A percentile compares a stretch with the other conserved stretches of the same genome.
phyloP scores from a whole-genome alignment of 2,329 filamentous ascomycete species.

The Verticillium nubilum region DNA sequence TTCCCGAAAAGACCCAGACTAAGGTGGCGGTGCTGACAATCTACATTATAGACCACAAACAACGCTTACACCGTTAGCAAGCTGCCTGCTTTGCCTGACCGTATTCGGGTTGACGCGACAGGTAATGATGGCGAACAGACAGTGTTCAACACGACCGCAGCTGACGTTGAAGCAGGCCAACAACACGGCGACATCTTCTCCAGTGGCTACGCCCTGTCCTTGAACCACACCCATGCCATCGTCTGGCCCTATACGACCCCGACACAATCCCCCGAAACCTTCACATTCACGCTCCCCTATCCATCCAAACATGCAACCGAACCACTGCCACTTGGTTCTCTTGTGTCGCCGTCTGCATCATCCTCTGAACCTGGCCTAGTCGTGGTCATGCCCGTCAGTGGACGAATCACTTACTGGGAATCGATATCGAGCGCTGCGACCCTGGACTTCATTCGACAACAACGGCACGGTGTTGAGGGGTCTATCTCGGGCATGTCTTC shows the following conservation, averaged over 20 bases:
- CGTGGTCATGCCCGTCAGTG: conserved; percentile 75
- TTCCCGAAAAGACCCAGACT: neutral
- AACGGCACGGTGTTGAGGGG: conserved; percentile 73
- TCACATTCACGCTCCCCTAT: conserved; percentile 74
- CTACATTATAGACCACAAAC: conserved; percentile 64
- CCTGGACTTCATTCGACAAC: conserved; percentile 75
- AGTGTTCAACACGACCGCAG: neutral
- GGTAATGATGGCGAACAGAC: conserved; percentile 43
- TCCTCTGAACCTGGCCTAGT: conserved; percentile 81
- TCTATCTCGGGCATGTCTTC: conserved; percentile 68
- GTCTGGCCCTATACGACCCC: conserved; percentile 84
- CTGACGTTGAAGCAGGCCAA: conserved; percentile 36
- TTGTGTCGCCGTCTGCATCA: conserved; percentile 74
- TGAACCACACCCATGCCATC: conserved; percentile 77
- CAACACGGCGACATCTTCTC: conserved; percentile 63
- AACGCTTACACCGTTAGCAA: conserved; percentile 81
- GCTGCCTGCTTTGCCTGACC: conserved; percentile 74
- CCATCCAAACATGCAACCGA: conserved; percentile 61
- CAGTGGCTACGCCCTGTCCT: conserved; percentile 68
- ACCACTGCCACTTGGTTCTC: conserved; percentile 72
- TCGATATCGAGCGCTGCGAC: conserved; percentile 86
- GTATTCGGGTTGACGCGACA: conserved; percentile 60
- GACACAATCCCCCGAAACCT: conserved; percentile 66
- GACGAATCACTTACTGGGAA: conserved; percentile 92
- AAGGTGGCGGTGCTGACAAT: conserved; percentile 5